Percentiles rank a stretch among this genome's conserved stretches.
These are phyloP conservation scores for Zygoascus biomembranicola DNA, from an alignment of 805 yeast species.

Conservation along the genomic window DNA sequence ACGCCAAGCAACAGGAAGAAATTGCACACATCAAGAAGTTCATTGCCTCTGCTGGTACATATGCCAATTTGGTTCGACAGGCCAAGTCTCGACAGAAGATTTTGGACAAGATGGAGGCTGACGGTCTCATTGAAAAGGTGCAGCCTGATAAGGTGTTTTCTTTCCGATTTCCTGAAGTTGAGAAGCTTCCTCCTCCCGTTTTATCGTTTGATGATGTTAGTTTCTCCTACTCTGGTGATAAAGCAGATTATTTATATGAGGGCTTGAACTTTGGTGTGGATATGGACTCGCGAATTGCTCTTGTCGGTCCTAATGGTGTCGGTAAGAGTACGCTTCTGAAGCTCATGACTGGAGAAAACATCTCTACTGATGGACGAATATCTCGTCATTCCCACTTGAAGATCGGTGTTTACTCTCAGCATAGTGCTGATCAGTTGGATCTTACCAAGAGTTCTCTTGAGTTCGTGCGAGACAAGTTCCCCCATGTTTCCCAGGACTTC, in stretches of 20 bases:
- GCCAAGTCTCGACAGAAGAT: slow-evolving; percentile 99
- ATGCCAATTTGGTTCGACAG: slow-evolving; percentile 96
- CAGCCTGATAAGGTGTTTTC: slow-evolving; percentile 88
- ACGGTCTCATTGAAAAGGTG: slow-evolving; percentile 86
- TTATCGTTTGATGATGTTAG: slow-evolving; percentile 92
- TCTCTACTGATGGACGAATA: slow-evolving; percentile 89
- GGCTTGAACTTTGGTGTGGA: slow-evolving; percentile 95
- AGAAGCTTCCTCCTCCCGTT: slow-evolving; percentile 97
- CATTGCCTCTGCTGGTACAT: slow-evolving; percentile 99
- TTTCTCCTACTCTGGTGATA: slow-evolving; percentile 67
- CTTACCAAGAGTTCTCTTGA: slow-evolving; percentile 91
- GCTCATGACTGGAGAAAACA: slow-evolving; percentile 90
- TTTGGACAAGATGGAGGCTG: slow-evolving; percentile 99
- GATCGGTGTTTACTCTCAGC: slow-evolving; percentile 98
- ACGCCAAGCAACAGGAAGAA: slow-evolving; percentile 96
- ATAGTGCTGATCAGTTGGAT: slow-evolving; percentile 96
- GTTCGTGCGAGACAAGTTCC: slow-evolving; percentile 91
- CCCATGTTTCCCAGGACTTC: slow-evolving; percentile 88
- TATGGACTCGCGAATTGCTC: slow-evolving; percentile 97
- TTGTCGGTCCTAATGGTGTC: slow-evolving; percentile 98
- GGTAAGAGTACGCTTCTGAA: slow-evolving; percentile 95
- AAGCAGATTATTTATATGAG: slow-evolving; percentile 83
- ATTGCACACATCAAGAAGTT: slow-evolving; percentile 96
- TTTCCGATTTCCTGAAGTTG: slow-evolving; percentile 90
- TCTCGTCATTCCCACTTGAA: slow-evolving; percentile 96